Base-by-base conservation (phyloP, 192 early-diverging fungal species). In the Jimgerdemannia lactiflua region DNA sequence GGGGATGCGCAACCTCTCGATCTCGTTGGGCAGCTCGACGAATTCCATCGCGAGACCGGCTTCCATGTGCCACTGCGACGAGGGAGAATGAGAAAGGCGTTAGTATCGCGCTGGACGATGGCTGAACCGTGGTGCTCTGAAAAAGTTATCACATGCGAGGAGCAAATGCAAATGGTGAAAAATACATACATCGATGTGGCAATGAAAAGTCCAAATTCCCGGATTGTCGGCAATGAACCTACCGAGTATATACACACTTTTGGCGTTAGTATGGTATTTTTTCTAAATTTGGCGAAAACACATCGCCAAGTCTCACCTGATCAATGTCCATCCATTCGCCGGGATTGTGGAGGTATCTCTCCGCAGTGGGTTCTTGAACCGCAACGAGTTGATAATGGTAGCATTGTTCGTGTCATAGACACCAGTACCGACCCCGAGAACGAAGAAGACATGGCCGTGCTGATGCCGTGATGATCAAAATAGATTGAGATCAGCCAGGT, bases 181-280 rank as follows among this genome's bases (percentile, higher is more conserved):
- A 14, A 14, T 59, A 59, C 49, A 6, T 14, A 59, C 49, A 59
- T 82, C 79, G 65, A 85, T 85, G 19, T 85, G 84, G 64, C 85
- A 86, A 66, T 86, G 85, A 44, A 86, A 67, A 39, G 77, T 54
- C 85, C 85, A 86, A 41, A 83, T 40, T 14, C 84, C 84, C 4
- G 84, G 78, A 54, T 85, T 86, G 67, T 89, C 85, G 64, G 76
- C 79, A 67, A 78, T 76, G 77, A 84, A 80, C 40, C 81, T 75
- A 64, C 81, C 75, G 49, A 82, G 76, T 19, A 29, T 29, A 29
- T 29, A 29, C 29, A 29, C 29, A 29, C 29, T 29, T 29, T 29
- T 29, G 29, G 29, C 29, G 29, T 29, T 29, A 29, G 29, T 29
- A 29, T 29, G 29, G 29, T 29, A 29, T 29, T 29, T 29, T n/a